Conservation (phyloP, 2,329 filamentous ascomycete genomes). For the Fusarium domesticum region DNA sequence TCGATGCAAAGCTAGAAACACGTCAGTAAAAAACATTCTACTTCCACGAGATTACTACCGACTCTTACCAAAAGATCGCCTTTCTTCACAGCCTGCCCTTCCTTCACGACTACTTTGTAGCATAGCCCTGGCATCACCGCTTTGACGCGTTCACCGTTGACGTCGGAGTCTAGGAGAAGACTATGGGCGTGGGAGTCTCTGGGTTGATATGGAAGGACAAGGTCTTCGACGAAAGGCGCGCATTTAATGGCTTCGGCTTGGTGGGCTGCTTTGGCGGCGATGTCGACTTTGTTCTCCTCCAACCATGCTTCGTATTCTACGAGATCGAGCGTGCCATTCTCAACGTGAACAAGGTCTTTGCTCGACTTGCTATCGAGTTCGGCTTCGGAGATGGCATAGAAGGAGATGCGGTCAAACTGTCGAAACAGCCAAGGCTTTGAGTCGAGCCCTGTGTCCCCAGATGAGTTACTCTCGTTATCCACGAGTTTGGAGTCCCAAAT, state of each 20-base stretch:
- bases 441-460: not conserved
- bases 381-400: conserved; percentile 30
- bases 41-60: not conserved
- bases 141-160: conserved; percentile 26
- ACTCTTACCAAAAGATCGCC: conserved; percentile 33
- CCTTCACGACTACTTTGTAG: conserved; percentile 32
- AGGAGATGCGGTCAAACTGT: conserved; percentile 35
- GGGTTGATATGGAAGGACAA: conserved; percentile 27
- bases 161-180: not conserved
- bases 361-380: conserved; percentile 26
- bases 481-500: conserved; percentile 31
- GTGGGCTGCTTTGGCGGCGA: conserved; percentile 16
- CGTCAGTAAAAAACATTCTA: conserved; percentile 1
- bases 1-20: conserved; percentile 31
- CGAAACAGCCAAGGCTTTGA: conserved; percentile 30
- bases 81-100: conserved; percentile 24
- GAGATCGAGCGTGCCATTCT: conserved; percentile 30
- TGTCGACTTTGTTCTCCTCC: conserved; percentile 26
- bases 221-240: conserved; percentile 31
- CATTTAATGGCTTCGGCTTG: conserved; percentile 28
- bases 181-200: not conserved
- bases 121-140: conserved; percentile 36
- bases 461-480: not conserved
- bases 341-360: conserved; percentile 26
- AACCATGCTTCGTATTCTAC: conserved; percentile 34